Percentiles rank a stretch among this genome's conserved stretches.
phyloP scores from a whole-genome alignment of 202 grass and related monocot genomes.

The Panicum virgatum region DNA sequence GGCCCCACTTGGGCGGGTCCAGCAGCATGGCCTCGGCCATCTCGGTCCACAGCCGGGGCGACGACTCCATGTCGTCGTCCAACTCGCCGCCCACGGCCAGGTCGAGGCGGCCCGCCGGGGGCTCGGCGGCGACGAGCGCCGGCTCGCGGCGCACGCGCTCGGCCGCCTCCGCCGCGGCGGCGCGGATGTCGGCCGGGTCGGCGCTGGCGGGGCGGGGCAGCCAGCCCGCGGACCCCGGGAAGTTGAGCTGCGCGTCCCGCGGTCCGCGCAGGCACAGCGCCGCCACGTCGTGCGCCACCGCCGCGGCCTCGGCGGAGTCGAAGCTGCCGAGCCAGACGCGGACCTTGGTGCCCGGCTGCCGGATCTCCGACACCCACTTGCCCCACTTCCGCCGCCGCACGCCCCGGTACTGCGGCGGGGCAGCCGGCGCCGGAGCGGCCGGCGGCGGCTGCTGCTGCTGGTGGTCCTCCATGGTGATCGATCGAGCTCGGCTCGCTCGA shows the following conservation, averaged over 20 bases:
- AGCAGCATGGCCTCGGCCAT: conserved; percentile 72
- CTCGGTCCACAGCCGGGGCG: conserved; percentile 61
- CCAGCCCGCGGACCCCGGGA: conserved; percentile 52
- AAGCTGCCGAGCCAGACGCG: conserved; percentile 69
- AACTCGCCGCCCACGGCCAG: conserved; percentile 15
- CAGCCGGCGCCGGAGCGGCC: neutral
- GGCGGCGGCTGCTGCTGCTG: neutral
- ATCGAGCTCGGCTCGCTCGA: neutral
- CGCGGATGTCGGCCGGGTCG: conserved; percentile 46
- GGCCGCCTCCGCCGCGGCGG: conserved; percentile 49
- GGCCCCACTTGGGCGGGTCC: conserved; percentile 52
- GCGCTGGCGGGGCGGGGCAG: conserved; percentile 52
- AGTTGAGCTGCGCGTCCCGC: conserved; percentile 60
- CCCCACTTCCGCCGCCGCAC: conserved; percentile 69
- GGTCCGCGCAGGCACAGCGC: conserved; percentile 53
- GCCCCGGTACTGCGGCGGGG: conserved; percentile 40
- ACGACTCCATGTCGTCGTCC: conserved; percentile 50
- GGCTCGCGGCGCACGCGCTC: conserved; percentile 45
- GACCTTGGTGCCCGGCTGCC: conserved; percentile 60
- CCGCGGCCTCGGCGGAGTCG: conserved; percentile 63
- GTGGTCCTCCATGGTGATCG: conserved; percentile 25
- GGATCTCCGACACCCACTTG: conserved; percentile 77
- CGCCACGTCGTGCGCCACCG: conserved; percentile 68
- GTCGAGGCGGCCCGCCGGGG: neutral
- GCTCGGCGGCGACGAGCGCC: neutral